These are phyloP conservation scores for Fusarium torulosum DNA, from an alignment of 2,329 filamentous ascomycete species.

Conservation along the genomic window DNA sequence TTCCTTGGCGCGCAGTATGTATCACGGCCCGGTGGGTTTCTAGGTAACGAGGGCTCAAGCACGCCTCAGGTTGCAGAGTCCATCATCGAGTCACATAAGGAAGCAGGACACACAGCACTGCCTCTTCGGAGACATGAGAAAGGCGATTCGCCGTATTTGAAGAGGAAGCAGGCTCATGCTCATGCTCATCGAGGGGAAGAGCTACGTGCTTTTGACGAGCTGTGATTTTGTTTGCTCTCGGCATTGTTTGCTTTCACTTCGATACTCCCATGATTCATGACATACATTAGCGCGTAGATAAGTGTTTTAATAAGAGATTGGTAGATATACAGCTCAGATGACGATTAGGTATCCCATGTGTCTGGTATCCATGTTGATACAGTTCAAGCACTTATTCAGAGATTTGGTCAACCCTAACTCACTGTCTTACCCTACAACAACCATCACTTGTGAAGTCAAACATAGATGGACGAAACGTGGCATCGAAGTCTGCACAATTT, in stretches of 20 bases:
- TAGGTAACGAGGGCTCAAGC: conserved; percentile 17
- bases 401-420: neutral
- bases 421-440: neutral
- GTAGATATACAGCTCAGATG: neutral
- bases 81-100: conserved; percentile 42
- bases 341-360: neutral
- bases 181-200: conserved; percentile 52
- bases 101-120: conserved; percentile 38
- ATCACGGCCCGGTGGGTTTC: conserved; percentile 24
- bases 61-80: conserved; percentile 40
- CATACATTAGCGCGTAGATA: conserved; percentile 30
- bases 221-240: conserved; percentile 49
- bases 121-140: conserved; percentile 39
- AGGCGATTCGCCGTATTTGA: conserved; percentile 44
- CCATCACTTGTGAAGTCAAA: neutral
- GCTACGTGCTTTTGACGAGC: conserved; percentile 61
- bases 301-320: neutral
- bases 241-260: conserved; percentile 11
- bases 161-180: conserved; percentile 42
- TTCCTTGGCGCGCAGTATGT: conserved; percentile 51
- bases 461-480: neutral
- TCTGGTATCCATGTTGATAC: neutral
- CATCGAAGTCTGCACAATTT: no score
- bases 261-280: conserved; percentile 35
- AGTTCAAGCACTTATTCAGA: neutral